Evolutionary conservation across 2,329 filamentous ascomycete genomes (phyloP).

Genomic region (Colletotrichum tropicale): DNA sequence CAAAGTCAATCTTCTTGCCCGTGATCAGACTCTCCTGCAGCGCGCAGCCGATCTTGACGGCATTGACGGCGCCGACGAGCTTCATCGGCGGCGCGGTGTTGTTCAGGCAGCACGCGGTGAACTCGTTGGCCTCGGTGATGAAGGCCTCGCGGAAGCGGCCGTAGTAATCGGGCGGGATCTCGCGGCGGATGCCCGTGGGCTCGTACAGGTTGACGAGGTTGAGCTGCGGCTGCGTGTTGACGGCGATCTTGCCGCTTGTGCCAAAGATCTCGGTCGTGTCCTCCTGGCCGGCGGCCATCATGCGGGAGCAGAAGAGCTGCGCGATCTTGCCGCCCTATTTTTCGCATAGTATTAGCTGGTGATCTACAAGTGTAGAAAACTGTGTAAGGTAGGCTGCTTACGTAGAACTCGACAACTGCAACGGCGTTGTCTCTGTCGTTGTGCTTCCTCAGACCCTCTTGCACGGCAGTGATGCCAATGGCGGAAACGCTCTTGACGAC

Average conservation of each 20-base stretch:
- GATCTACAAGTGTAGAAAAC: background rate
- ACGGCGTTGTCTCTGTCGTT: slow-evolving; percentile 35
- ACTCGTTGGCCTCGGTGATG: slow-evolving; percentile 66
- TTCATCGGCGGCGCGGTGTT: slow-evolving; percentile 59
- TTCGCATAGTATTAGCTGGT: slow-evolving; percentile 19
- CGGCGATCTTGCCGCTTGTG: slow-evolving; percentile 65
- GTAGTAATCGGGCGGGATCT: slow-evolving; percentile 66
- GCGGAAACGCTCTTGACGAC: slow-evolving; percentile 34
- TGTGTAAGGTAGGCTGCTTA: background rate
- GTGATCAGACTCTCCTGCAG: slow-evolving; percentile 61
- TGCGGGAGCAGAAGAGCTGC: slow-evolving; percentile 66
- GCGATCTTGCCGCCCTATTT: slow-evolving; percentile 61
- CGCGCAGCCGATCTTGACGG: slow-evolving; percentile 65
- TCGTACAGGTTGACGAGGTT: slow-evolving; percentile 63
- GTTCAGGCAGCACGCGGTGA: slow-evolving; percentile 63
- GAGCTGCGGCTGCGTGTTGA: slow-evolving; percentile 62
- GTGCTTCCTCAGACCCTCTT: slow-evolving; percentile 35
- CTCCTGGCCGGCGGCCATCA: slow-evolving; percentile 72
- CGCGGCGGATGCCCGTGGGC: slow-evolving; percentile 56
- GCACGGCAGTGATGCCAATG: slow-evolving; percentile 34
- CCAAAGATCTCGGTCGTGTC: slow-evolving; percentile 72
- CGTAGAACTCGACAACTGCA: slow-evolving; percentile 66
- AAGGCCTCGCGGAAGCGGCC: slow-evolving; percentile 68
- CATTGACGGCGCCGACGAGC: slow-evolving; percentile 60
- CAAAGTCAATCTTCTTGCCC: slow-evolving; percentile 63